These are phyloP conservation scores for Oryza officinalis DNA, from an alignment of 176 grass and related monocot genomes.

Conservation along the genomic window DNA sequence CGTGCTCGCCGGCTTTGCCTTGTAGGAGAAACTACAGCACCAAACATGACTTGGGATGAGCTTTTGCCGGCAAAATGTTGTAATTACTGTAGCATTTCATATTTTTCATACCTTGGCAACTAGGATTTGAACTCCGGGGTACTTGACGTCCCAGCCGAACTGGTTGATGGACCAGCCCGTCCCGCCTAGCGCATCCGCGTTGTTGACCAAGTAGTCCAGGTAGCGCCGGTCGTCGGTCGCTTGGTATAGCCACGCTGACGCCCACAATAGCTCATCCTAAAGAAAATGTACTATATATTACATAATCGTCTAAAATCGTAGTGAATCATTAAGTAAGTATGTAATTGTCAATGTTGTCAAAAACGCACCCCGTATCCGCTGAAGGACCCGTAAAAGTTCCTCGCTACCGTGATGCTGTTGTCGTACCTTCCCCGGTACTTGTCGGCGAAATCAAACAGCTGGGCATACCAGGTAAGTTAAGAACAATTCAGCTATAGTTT, in stretches of 20 bases:
- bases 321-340: not conserved
- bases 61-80: not conserved
- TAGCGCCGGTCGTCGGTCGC: constrained; percentile 57
- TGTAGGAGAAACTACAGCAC: constrained; percentile 39
- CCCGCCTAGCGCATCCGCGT: constrained; percentile 72
- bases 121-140: constrained; percentile 76
- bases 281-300: no score
- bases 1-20: constrained; percentile 42
- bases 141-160: constrained; percentile 96
- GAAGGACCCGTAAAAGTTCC: constrained; percentile 60
- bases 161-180: constrained; percentile 59
- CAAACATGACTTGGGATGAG: no score
- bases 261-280: constrained; percentile 93
- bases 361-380: constrained; percentile 74
- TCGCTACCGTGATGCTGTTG: constrained; percentile 62
- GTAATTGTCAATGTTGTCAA: not conserved
- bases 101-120: constrained; percentile 42
- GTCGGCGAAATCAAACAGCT: constrained; percentile 90
- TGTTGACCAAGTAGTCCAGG: constrained; percentile 73
- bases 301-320: not conserved
- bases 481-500: not conserved
- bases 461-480: not conserved
- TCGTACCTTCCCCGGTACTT: constrained; percentile 90
- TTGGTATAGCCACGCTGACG: constrained; percentile 74
- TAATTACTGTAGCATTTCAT: constrained; percentile 15